phyloP scores from a whole-genome alignment of 2,329 filamentous ascomycete genomes.

The Trichoderma koningii region DNA sequence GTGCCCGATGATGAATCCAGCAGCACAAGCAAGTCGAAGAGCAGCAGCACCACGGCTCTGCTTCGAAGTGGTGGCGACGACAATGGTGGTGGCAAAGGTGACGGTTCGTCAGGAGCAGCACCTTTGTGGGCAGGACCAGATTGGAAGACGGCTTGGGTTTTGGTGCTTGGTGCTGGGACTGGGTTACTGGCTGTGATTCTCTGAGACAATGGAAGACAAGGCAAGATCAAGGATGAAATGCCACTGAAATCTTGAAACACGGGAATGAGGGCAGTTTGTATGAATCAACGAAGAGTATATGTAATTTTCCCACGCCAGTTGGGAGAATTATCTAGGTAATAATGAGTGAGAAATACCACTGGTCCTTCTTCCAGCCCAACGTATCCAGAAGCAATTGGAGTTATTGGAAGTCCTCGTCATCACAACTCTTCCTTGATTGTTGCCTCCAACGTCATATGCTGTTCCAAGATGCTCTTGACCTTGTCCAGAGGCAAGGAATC shows the following conservation, averaged over 20 bases:
- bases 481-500: constrained; percentile 52
- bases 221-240: background rate
- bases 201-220: background rate
- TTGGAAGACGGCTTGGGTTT: constrained; percentile 3
- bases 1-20: background rate
- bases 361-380: no score
- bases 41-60: background rate
- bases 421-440: constrained; percentile 4
- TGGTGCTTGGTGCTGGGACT: constrained; percentile 14
- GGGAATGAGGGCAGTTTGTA: no score
- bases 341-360: no score
- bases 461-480: constrained; percentile 49
- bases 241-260: accelerated
- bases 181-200: constrained; percentile 21
- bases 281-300: background rate
- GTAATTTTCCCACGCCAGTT: no score
- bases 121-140: constrained; percentile 19
- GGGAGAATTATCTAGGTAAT: background rate
- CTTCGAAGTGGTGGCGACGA: background rate
- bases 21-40: background rate
- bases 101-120: constrained; percentile 8
- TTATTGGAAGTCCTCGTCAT: background rate
- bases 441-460: constrained; percentile 27
- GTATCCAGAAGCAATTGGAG: background rate
- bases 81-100: background rate